A percentile compares a stretch with the other conserved stretches of the same genome.
These are phyloP conservation scores for Orobanche coerulescens DNA, from an alignment of 257 asterid species.

Conservation along the genomic window DNA sequence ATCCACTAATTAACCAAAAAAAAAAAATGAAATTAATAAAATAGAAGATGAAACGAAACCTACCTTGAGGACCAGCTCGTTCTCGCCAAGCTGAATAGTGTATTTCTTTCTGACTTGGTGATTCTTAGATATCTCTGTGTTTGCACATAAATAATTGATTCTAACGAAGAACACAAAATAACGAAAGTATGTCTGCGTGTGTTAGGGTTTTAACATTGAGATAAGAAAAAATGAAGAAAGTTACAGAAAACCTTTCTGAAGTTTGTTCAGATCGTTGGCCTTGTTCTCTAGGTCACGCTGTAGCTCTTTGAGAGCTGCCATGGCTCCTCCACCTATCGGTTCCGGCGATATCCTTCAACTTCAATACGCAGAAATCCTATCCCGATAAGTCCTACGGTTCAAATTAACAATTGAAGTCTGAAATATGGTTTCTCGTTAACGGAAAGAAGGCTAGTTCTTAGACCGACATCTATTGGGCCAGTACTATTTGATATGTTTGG, in stretches of 20 bases:
- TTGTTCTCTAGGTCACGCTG: conserved; percentile 86
- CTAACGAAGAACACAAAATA: background rate
- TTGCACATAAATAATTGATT: background rate
- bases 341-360: conserved; percentile 17
- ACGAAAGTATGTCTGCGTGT: background rate
- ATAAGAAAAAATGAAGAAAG: background rate
- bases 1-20: background rate
- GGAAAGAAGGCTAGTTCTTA: background rate
- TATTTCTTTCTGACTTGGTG: conserved; percentile 86
- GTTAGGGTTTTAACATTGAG: conserved; percentile 27
- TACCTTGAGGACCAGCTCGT: conserved; percentile 92
- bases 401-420: background rate
- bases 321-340: conserved; percentile 26
- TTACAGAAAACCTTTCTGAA: conserved; percentile 52
- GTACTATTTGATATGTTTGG: background rate
- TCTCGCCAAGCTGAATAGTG: conserved; percentile 93
- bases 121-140: conserved; percentile 69
- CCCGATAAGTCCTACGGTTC: conserved; percentile 11
- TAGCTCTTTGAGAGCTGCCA: conserved; percentile 52
- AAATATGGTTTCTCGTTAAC: background rate
- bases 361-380: conserved; percentile 11
- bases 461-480: background rate
- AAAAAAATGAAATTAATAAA: background rate
- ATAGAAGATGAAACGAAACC: background rate
- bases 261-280: conserved; percentile 71